These are phyloP conservation scores for Parmelia sp. DNA, from an alignment of 495 filamentous ascomycete species.

Conservation along the genomic window DNA sequence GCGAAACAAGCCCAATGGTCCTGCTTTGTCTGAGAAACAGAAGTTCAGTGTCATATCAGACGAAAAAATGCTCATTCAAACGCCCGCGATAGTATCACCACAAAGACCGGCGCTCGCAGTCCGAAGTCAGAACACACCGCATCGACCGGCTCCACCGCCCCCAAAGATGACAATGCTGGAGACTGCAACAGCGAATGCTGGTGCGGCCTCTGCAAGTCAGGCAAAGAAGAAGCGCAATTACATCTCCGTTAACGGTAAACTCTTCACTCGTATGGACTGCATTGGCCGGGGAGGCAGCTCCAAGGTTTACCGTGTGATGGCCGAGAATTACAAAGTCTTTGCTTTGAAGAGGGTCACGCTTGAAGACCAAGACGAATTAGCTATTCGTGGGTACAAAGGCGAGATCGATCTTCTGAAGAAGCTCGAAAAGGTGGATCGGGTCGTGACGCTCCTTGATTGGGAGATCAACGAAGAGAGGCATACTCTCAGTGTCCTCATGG, in stretches of 20 bases:
- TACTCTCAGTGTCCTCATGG: slow-evolving; percentile 87
- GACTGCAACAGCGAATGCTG: slow-evolving; percentile 78
- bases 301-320: slow-evolving; percentile 93
- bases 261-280: slow-evolving; percentile 79
- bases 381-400: slow-evolving; percentile 85
- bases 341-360: slow-evolving; percentile 89
- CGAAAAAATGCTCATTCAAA: slow-evolving; percentile 42
- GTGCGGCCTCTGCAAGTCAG: slow-evolving; percentile 65
- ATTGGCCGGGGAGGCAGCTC: slow-evolving; percentile 89
- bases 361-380: slow-evolving; percentile 77
- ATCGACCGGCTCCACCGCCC: slow-evolving; percentile 69
- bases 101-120: slow-evolving; percentile 63
- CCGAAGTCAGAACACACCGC: slow-evolving; percentile 77
- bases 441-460: slow-evolving; percentile 84
- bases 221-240: slow-evolving; percentile 67
- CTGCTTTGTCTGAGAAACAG: slow-evolving; percentile 53
- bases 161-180: slow-evolving; percentile 96
- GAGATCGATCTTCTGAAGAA: slow-evolving; percentile 90
- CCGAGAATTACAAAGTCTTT: slow-evolving; percentile 90
- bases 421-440: slow-evolving; percentile 75
- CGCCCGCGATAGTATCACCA: slow-evolving; percentile 43
- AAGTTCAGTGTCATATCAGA: slow-evolving; percentile 48
- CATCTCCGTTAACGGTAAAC: slow-evolving; percentile 83
- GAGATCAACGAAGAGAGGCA: slow-evolving; percentile 88
- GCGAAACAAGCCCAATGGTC: slow-evolving; percentile 54